A percentile compares a stretch with the other conserved stretches of the same genome.
Evolutionary conservation across 2,329 filamentous ascomycete genomes (phyloP).

Genomic region (Graphilbum sp.): DNA sequence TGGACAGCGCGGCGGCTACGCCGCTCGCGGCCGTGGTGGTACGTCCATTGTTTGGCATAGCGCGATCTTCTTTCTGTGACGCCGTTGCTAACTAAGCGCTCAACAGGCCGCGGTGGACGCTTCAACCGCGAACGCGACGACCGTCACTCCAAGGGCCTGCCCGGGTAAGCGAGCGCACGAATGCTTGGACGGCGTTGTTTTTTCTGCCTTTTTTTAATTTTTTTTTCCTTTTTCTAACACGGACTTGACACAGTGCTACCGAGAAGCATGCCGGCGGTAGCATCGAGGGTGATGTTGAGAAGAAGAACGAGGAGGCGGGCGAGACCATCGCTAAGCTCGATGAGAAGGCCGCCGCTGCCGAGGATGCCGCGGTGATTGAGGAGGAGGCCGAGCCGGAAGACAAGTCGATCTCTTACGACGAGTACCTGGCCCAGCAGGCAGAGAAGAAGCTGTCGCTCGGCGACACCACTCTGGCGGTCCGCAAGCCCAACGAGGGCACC

Average conservation of each 20-base stretch:
- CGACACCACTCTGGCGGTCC: constrained; percentile 48
- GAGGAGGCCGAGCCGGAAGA: constrained; percentile 52
- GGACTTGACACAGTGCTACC: constrained; percentile 40
- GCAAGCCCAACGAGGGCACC: constrained; percentile 84
- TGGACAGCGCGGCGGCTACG: constrained; percentile 43
- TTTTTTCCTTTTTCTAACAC: too few species aligned
- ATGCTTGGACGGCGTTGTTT: background rate
- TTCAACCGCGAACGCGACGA: constrained; percentile 38
- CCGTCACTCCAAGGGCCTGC: constrained; percentile 32
- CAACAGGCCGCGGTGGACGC: constrained; percentile 35
- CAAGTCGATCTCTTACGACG: constrained; percentile 77
- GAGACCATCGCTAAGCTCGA: constrained; percentile 79
- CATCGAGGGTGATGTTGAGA: constrained; percentile 64
- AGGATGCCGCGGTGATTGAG: constrained; percentile 14
- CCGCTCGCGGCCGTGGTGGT: constrained; percentile 46
- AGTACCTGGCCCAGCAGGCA: constrained; percentile 61
- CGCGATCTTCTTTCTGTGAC: background rate
- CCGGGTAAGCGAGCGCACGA: too few species aligned
- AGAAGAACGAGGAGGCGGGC: constrained; percentile 81
- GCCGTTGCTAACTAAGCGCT: background rate
- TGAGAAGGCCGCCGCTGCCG: constrained; percentile 50
- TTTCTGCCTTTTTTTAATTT: background rate
- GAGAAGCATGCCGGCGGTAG: constrained; percentile 85
- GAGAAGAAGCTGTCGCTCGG: constrained; percentile 62
- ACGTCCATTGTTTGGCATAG: constrained; percentile 15